Percentiles rank a stretch among this genome's conserved stretches.
Conservation (phyloP, 345 rosid genomes). For the Eucalyptus erythrocorys region DNA sequence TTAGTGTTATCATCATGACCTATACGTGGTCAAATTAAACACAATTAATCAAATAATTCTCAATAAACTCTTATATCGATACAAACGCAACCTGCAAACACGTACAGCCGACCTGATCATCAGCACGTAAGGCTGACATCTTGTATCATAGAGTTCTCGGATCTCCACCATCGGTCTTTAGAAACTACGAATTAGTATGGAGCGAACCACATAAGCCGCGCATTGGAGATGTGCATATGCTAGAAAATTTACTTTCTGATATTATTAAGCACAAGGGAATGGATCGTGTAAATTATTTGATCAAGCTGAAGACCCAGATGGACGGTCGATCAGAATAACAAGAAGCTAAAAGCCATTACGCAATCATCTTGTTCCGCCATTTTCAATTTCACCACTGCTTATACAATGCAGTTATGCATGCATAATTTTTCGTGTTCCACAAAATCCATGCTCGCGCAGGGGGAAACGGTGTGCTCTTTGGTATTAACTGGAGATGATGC, state of each 20-base stretch:
- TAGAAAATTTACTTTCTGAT: not conserved
- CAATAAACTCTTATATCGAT: not conserved
- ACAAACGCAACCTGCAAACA: not conserved
- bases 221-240: not conserved
- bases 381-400: not conserved
- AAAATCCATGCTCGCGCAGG: not conserved
- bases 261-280: not conserved
- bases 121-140: not conserved
- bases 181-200: not conserved
- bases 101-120: not conserved
- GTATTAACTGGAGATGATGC: not conserved
- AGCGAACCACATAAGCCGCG: not conserved
- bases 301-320: not conserved
- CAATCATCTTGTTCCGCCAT: not conserved
- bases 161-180: not conserved
- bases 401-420: not conserved
- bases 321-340: not conserved
- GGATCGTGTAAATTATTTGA: not conserved
- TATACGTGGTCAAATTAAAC: no score
- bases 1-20: no score
- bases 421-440: not conserved
- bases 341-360: not conserved
- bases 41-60: no score
- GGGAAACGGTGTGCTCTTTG: not conserved
- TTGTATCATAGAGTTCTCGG: not conserved